These are phyloP conservation scores for Mucor circinelloides DNA, from an alignment of 371 early-diverging fungal species.

Conservation along the genomic window DNA sequence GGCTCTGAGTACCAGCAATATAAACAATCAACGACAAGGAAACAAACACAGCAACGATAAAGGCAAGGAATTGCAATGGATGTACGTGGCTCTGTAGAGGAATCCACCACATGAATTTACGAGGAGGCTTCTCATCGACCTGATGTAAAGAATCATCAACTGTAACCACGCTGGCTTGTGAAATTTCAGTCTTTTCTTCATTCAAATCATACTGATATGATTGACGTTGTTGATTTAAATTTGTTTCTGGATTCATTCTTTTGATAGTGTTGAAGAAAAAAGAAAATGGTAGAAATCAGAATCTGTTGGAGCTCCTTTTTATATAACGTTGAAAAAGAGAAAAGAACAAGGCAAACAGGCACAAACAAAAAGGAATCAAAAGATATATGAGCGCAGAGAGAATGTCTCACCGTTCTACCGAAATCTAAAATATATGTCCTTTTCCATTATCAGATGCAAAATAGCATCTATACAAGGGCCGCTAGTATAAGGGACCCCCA, in stretches of 20 bases:
- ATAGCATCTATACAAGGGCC: not conserved
- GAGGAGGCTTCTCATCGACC: constrained; percentile 14
- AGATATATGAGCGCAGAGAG: constrained; percentile 3
- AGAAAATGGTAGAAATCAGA: not conserved
- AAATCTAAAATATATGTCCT: not conserved
- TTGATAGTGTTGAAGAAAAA: not conserved
- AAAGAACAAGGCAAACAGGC: not conserved
- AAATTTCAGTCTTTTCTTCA: constrained; percentile 13
- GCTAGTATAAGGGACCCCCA: not conserved
- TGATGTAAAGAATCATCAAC: constrained; percentile 1
- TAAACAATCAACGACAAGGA: constrained; percentile 38
- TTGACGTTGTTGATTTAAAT: not conserved
- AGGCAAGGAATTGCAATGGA: constrained; percentile 36
- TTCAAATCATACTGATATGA: not conserved
- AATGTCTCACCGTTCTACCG: constrained; percentile 5
- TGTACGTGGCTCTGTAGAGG: constrained; percentile 36
- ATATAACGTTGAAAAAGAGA: not conserved
- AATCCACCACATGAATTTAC: constrained; percentile 45
- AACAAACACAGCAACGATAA: constrained; percentile 37
- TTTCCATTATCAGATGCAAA: constrained; percentile 5
- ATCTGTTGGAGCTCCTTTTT: not conserved
- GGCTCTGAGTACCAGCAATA: constrained; percentile 33
- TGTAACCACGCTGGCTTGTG: not conserved
- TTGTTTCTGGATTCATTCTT: not conserved
- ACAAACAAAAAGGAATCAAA: not conserved